phyloP scores from a whole-genome alignment of 1,284 basidiomycete genomes.

The Fomitiporia mediterranea region DNA sequence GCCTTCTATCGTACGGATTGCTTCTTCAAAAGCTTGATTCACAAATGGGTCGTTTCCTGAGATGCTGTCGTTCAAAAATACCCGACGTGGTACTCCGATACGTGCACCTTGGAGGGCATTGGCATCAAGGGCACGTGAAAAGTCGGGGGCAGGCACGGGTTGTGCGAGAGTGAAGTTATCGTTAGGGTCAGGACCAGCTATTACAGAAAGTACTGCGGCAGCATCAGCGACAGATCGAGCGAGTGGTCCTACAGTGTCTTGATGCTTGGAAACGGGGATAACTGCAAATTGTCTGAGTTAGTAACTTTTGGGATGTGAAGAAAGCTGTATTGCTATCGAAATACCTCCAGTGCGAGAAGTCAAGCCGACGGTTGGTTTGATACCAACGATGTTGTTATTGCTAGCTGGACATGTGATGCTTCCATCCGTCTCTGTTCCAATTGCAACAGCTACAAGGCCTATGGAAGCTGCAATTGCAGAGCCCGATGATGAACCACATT shows the following conservation, averaged over 20 bases:
- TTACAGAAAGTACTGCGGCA: conserved; percentile 52
- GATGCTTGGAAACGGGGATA: conserved; percentile 55
- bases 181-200: conserved; percentile 41
- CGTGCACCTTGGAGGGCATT: conserved; percentile 36
- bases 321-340: too few species aligned
- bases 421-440: conserved; percentile 65
- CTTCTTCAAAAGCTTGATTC: conserved; percentile 33
- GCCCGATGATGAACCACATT: conserved; percentile 61
- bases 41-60: conserved; percentile 24
- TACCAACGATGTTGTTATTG: conserved; percentile 51
- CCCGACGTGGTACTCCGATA: conserved; percentile 38
- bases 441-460: conserved; percentile 52
- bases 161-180: conserved; percentile 43
- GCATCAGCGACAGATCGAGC: conserved; percentile 54
- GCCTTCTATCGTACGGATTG: conserved; percentile 34
- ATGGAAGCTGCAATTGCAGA: conserved; percentile 58
- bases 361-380: conserved; percentile 58
- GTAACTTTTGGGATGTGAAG: neutral
- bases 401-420: conserved; percentile 52
- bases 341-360: conserved; percentile 59
- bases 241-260: conserved; percentile 63
- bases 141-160: conserved; percentile 35
- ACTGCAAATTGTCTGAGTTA: conserved; percentile 35
- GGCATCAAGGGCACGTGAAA: conserved; percentile 33
- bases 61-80: too few species aligned